Evolutionary conservation across 352 stramenopile genomes (phyloP).

Genomic region (Halophytophthora batemanensis): DNA sequence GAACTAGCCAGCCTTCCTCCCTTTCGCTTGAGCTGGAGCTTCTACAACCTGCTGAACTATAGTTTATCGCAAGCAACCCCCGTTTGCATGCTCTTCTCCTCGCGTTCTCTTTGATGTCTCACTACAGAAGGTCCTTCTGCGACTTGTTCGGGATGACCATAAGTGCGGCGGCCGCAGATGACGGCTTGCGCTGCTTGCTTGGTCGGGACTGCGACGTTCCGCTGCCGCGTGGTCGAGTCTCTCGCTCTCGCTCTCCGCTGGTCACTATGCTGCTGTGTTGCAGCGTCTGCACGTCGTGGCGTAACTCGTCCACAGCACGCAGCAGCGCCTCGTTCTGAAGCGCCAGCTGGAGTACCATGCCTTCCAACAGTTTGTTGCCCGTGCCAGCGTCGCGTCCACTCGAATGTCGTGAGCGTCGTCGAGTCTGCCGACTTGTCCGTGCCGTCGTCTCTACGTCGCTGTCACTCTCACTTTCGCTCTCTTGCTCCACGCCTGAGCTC

Average conservation of each 20-base stretch:
- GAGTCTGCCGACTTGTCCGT: too few relatives aligned
- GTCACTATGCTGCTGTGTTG: slow-evolving; percentile 6
- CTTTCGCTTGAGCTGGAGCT: too few relatives aligned
- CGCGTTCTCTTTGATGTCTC: too few relatives aligned
- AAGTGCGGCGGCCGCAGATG: too few relatives aligned
- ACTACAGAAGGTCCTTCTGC: neutral
- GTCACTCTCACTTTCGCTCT: too few relatives aligned
- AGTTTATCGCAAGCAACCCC: too few relatives aligned
- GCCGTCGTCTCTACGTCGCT: too few relatives aligned
- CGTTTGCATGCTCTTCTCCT: too few relatives aligned
- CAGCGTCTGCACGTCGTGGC: slow-evolving; percentile 26
- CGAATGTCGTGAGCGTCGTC: neutral
- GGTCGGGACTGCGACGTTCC: neutral
- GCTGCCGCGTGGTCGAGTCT: neutral
- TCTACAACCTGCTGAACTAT: slow-evolving; percentile 4
- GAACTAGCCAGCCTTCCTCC: too few relatives aligned
- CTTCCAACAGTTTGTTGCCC: slow-evolving; percentile 40
- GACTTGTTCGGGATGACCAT: neutral
- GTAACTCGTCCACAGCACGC: slow-evolving; percentile 44
- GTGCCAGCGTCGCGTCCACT: slow-evolving; percentile 6
- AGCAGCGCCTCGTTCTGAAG: slow-evolving; percentile 52
- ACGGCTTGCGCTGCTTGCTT: slow-evolving; percentile 6
- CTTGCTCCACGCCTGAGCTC: too few relatives aligned
- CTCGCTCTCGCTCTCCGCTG: slow-evolving; percentile 10
- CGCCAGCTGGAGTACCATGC: slow-evolving; percentile 55